Evolutionary conservation across 331 rosid species (phyloP), one percentile per base, ranked within the genome.

Genomic region (Phaseolus coccineus): DNA sequence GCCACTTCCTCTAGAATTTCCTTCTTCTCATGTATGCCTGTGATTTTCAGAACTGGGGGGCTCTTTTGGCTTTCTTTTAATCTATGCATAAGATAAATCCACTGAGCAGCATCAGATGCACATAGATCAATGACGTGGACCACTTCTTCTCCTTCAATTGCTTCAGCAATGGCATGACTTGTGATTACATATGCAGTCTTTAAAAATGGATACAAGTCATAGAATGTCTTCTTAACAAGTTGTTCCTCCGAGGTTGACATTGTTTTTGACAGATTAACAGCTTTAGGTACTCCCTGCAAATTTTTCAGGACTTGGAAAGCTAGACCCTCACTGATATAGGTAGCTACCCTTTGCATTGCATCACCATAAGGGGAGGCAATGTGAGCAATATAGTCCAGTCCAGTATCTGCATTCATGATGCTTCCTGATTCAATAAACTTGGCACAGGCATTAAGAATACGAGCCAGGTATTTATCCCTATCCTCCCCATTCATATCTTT

Each of bases 71-170:
- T 64, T 12, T 82, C 82, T 40, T 85, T 89, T 31, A 88, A 71
- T 1, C 83, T 81, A 19, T 85, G 89, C 62, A 93, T 83, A 61
- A 91, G 85, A 69, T 69, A 70, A 16, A 85, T 73, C 96, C 91
- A 91, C 80, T 88, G 92, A 3, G 85, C 77, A 30, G 91, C 87
- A 77, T 88, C 92, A 61, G 77, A 84, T 19, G 91, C 81, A 66
- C 83, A 73, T 14, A 91, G 88, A 88, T 93, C 97, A 42, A 93
- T 83, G n/a, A 91, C 71, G 31, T 93, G 96, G 76, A 93, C 67
- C 84, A 80, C 73, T 82, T 79, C 65, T 72, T 87, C 90, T 48
- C 89, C 90, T 57, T 84, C 81, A 90, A 89, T 89, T 0, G 87
- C 86, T 47, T 91, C 94, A 19, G 83, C 50, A 77, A 91, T 91